Percentiles rank a stretch among this genome's conserved stretches.
phyloP scores from a whole-genome alignment of 2,329 filamentous ascomycete genomes.

The Tolypocladium pustulatum region DNA sequence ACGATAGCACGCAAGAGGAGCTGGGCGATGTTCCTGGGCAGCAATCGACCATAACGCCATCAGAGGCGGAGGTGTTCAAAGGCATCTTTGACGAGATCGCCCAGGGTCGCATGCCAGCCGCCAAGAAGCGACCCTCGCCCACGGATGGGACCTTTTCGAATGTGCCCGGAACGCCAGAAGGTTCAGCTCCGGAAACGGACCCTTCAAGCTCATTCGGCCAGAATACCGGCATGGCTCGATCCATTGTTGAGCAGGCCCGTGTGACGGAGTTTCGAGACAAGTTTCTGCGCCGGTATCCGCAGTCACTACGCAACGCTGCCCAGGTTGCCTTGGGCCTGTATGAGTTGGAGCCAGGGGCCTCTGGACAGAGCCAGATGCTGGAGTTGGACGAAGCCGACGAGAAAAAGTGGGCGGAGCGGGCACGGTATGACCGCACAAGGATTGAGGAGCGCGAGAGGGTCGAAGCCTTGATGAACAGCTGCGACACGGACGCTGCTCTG shows the following conservation, averaged over 20 bases:
- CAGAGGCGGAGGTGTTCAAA: slow-evolving; percentile 47
- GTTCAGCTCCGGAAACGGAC: background rate
- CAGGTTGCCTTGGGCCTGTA: slow-evolving; percentile 28
- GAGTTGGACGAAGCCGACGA: slow-evolving; percentile 20
- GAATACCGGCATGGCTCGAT: slow-evolving; percentile 10
- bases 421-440: slow-evolving; percentile 24
- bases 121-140: slow-evolving; percentile 11
- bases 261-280: slow-evolving; percentile 21
- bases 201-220: background rate
- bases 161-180: background rate
- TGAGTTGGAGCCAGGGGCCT: slow-evolving; percentile 17
- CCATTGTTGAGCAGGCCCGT: slow-evolving; percentile 21
- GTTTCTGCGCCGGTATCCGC: slow-evolving; percentile 26
- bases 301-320: slow-evolving; percentile 27
- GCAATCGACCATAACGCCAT: slow-evolving; percentile 44
- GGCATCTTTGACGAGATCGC: slow-evolving; percentile 41
- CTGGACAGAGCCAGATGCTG: slow-evolving; percentile 13
- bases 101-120: slow-evolving; percentile 19
- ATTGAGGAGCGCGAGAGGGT: slow-evolving; percentile 40
- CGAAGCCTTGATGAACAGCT: slow-evolving; percentile 40
- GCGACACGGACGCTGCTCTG: slow-evolving; percentile 50
- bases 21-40: slow-evolving; percentile 9
- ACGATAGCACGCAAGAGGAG: slow-evolving; percentile 11
- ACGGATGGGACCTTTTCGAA: background rate
- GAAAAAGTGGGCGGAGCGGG: slow-evolving; percentile 22